Evolutionary conservation across 768 basidiomycete species (phyloP).

Genomic region (Mrakia hoshinonis): DNA sequence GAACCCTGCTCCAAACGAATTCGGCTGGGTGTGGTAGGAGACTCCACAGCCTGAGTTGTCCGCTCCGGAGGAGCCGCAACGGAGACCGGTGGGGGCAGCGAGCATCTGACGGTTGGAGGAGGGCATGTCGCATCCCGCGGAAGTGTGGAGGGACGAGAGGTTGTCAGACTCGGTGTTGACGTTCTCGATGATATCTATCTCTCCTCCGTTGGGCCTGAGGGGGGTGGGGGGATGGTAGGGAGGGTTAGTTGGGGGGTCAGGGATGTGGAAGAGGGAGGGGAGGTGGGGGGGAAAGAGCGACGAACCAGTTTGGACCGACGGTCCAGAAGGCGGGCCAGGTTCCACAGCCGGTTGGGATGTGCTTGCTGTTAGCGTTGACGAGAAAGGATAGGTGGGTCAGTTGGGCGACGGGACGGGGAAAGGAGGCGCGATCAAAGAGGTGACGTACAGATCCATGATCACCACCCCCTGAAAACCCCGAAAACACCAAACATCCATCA

Average conservation of each 20-base stretch:
- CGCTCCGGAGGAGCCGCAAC: neutral
- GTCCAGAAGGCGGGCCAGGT: slow-evolving; percentile 52
- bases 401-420: neutral
- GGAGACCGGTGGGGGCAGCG: neutral
- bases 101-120: slow-evolving; percentile 43
- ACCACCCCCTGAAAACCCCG: slow-evolving; percentile 50
- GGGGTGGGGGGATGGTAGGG: neutral
- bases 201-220: slow-evolving; percentile 34
- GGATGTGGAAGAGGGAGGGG: no score
- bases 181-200: slow-evolving; percentile 24
- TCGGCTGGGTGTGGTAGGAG: neutral
- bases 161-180: slow-evolving; percentile 1
- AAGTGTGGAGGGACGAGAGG: slow-evolving; percentile 8
- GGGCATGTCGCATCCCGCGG: slow-evolving; percentile 40
- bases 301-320: neutral
- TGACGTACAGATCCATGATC: slow-evolving; percentile 56
- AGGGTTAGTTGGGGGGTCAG: no score
- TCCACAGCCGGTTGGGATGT: slow-evolving; percentile 84
- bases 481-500: neutral
- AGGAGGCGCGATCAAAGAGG: neutral
- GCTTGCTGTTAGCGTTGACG: slow-evolving; percentile 44
- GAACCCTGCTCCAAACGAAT: neutral
- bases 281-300: no score
- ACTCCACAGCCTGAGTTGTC: neutral
- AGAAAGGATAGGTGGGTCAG: neutral